phyloP scores from a whole-genome alignment of 1,284 basidiomycete species.

The Pisolithus thermaeus region DNA sequence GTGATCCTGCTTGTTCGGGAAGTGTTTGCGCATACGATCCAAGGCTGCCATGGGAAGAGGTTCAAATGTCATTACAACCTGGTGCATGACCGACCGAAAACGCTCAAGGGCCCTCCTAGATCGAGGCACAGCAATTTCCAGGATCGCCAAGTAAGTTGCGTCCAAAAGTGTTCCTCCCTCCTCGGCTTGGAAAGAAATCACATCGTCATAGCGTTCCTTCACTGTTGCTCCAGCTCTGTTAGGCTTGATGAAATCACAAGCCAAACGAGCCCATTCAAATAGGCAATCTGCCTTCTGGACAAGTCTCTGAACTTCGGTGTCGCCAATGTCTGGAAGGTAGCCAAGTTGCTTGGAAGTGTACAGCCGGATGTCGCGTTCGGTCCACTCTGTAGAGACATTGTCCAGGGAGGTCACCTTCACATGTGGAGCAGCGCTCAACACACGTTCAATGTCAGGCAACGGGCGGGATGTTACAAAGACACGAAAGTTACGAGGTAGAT shows the following conservation, averaged over 20 bases:
- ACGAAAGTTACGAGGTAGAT: too few relatives aligned
- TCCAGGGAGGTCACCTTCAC: background rate
- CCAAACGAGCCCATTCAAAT: constrained; percentile 6
- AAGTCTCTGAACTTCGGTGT: background rate
- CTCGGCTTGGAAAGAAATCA: background rate
- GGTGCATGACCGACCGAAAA: constrained; percentile 3
- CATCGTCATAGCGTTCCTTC: background rate
- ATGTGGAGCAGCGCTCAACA: background rate
- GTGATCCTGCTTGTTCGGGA: background rate
- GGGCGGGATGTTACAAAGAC: background rate
- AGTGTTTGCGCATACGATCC: constrained; percentile 3
- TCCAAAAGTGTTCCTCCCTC: background rate
- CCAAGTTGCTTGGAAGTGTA: background rate
- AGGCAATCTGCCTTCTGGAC: constrained; percentile 1
- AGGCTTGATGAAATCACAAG: background rate
- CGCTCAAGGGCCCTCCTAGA: background rate
- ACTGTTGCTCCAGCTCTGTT: background rate
- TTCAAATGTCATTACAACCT: background rate
- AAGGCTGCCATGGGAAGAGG: background rate
- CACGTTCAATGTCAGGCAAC: background rate
- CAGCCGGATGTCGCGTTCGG: background rate
- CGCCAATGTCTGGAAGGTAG: background rate
- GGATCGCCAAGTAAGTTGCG: background rate
- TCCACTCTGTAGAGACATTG: background rate
- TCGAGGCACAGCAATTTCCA: background rate